Evolutionary conservation across 305 asterid species (phyloP), one percentile per base, ranked within the genome.

Genomic region (Plantago coronopus): DNA sequence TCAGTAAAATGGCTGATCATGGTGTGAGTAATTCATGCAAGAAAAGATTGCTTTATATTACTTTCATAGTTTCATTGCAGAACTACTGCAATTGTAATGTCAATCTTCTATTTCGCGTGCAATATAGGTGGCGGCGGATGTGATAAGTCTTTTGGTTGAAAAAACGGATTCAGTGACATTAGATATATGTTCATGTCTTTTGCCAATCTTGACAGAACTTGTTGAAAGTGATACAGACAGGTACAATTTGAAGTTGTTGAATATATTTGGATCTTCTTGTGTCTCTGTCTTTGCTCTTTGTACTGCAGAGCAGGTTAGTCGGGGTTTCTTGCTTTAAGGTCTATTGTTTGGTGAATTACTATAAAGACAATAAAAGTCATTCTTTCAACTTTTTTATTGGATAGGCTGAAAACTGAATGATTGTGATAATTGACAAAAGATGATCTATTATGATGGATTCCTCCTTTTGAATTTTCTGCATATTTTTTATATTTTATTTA

Each of bases 121-220:
- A 48, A 62, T 62, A 22, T 89, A 93, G 99, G 99, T 93, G 74
- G 82, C 82, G 76, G 95, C 97, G 69, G 99, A 93, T 83, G 87
- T 89, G 57, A 67, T 83, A 65, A 72, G 82, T 83, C 79, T 89
- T 67, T 61, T 89, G 78, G 80, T 78, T 25, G 97, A 85, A 72
- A 89, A 81, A 80, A 64, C 67, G 29, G 96, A 93, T 69, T 66
- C 77, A 12, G 81, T 89, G 73, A 93, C 96, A 31, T 69, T 93
- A 66, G 99, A 93, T 63, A 77, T 79, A 43, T 93, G 94, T 78
- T 78, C 95, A 17, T 82, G 87, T 79, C 87, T 93, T 69, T 75
- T 93, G 85, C 99, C 99, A 37, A 90, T 87, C 67, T 79, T 93
- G 64, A 54, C 85, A 4, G 83, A 81, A 70, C 96, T 93, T 69